Evolutionary conservation across 768 basidiomycete genomes (phyloP).

Genomic region (Pilatotrama ljubarskyi): DNA sequence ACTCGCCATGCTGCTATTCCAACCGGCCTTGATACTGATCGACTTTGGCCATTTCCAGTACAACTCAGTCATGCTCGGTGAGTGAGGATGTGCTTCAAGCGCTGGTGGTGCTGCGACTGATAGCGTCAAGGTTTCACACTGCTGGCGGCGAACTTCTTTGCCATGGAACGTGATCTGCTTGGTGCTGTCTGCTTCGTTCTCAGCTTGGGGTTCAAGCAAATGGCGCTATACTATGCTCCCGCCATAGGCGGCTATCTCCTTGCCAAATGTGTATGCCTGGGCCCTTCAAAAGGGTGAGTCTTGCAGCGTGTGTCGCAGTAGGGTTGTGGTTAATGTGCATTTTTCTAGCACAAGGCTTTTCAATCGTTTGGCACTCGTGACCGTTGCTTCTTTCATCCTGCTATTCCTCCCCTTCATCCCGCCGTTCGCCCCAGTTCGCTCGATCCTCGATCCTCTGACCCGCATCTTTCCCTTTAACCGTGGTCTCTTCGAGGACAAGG

Average conservation of each 20-base stretch:
- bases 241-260: constrained; percentile 89
- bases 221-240: constrained; percentile 93
- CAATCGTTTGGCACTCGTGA: constrained; percentile 62
- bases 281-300: constrained; percentile 66
- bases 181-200: constrained; percentile 81
- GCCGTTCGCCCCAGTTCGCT: constrained; percentile 49
- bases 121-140: constrained; percentile 59
- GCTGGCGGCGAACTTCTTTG: constrained; percentile 69
- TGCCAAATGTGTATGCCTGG: constrained; percentile 86
- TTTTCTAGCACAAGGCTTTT: constrained; percentile 49
- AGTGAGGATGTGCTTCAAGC: constrained; percentile 19
- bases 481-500: constrained; percentile 93
- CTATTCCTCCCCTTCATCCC: constrained; percentile 83
- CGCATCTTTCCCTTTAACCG: constrained; percentile 92
- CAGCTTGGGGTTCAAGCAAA: constrained; percentile 93
- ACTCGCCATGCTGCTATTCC: constrained; percentile 70
- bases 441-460: constrained; percentile 62
- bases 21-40: constrained; percentile 80
- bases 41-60: constrained; percentile 97
- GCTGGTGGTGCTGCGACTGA: not conserved
- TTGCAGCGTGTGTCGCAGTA: not conserved
- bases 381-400: constrained; percentile 59
- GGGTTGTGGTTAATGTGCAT: not conserved
- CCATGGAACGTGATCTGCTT: constrained; percentile 63
- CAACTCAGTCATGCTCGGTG: constrained; percentile 91